Evolutionary conservation across 805 yeast genomes (phyloP).

Genomic region (Candida maltosa): DNA sequence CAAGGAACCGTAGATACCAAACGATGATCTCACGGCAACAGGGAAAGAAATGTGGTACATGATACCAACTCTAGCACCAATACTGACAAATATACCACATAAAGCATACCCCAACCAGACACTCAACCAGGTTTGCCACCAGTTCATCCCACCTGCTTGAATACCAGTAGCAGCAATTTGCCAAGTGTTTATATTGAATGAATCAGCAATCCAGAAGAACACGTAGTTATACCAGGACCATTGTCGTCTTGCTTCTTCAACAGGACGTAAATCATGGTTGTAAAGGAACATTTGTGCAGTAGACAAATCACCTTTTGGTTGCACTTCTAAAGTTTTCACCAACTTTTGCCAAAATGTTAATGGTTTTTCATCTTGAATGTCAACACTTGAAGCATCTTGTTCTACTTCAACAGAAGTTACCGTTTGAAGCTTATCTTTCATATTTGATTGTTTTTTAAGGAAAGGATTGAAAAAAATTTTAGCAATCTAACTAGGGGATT

Average conservation of each 20-base stretch:
- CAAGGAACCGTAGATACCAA: slow-evolving; percentile 81
- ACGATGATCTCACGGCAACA: slow-evolving; percentile 73
- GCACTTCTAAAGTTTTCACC: slow-evolving; percentile 3
- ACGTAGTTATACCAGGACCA: slow-evolving; percentile 85
- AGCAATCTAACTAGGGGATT: too few relatives aligned
- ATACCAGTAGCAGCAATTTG: slow-evolving; percentile 85
- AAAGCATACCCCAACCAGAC: slow-evolving; percentile 82
- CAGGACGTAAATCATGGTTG: slow-evolving; percentile 77
- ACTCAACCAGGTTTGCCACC: slow-evolving; percentile 92
- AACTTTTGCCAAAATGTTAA: slow-evolving; percentile 4
- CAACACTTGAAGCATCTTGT: neutral
- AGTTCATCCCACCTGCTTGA: slow-evolving; percentile 67
- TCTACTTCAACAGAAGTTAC: slow-evolving; percentile 1
- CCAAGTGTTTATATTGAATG: slow-evolving; percentile 88
- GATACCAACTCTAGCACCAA: slow-evolving; percentile 78
- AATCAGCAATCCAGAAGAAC: slow-evolving; percentile 84
- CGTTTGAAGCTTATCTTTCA: too few relatives aligned
- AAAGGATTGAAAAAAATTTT: too few relatives aligned
- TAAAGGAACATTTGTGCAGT: slow-evolving; percentile 62
- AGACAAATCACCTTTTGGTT: slow-evolving; percentile 40
- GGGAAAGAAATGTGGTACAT: slow-evolving; percentile 84
- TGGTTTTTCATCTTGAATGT: slow-evolving; percentile 1
- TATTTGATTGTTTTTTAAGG: too few relatives aligned
- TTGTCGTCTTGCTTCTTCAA: slow-evolving; percentile 67
- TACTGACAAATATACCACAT: slow-evolving; percentile 64